Conservation (phyloP, 805 yeast species). For the Candida fluviatilis region DNA sequence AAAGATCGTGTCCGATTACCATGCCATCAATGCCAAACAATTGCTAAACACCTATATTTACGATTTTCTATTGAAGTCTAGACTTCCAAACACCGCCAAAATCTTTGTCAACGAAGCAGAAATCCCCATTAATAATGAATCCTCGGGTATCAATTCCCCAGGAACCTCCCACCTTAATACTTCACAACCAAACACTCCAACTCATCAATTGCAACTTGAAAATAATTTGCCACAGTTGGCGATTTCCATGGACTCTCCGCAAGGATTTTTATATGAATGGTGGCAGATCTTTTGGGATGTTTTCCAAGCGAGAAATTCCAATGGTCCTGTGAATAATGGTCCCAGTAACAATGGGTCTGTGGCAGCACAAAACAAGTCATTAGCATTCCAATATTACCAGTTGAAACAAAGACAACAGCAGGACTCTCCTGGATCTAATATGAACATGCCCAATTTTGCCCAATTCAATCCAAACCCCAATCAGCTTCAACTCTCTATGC, state of each 20-base stretch:
- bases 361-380: conserved; percentile 9
- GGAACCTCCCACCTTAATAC: conserved; percentile 10
- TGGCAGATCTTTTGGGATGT: conserved; percentile 97
- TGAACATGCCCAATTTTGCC: conserved; percentile 9
- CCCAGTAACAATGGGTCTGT: not conserved
- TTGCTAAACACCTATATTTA: conserved; percentile 78
- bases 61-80: conserved; percentile 75
- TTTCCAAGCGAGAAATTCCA: conserved; percentile 73
- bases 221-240: conserved; percentile 46
- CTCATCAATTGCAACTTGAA: conserved; percentile 28
- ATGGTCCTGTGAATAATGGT: conserved; percentile 40
- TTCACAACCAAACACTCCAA: conserved; percentile 14
- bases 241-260: conserved; percentile 75
- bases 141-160: conserved; percentile 15
- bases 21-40: conserved; percentile 51
- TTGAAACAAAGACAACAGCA: conserved; percentile 60
- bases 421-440: conserved; percentile 28
- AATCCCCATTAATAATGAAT: conserved; percentile 34
- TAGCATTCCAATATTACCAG: conserved; percentile 71
- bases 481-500: conserved; percentile 16
- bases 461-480: conserved; percentile 11
- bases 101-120: conserved; percentile 76
- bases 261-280: conserved; percentile 89
- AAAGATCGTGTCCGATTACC: conserved; percentile 33
- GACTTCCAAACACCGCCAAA: conserved; percentile 67